Conservation (phyloP, 1,284 basidiomycete genomes). For the Tremellales sp. region DNA sequence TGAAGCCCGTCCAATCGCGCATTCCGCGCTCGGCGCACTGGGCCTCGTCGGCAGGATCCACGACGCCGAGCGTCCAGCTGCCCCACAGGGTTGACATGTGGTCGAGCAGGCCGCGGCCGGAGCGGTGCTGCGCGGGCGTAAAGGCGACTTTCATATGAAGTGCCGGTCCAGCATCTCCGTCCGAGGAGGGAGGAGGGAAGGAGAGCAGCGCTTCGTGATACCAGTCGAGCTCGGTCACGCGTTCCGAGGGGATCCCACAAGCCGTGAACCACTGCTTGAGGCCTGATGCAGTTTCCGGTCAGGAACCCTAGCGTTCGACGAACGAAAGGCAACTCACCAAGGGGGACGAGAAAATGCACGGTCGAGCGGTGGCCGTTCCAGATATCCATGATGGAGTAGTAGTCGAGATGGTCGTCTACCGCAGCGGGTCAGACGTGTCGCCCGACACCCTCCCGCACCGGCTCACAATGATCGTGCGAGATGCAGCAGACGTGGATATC, state of each 20-base stretch:
- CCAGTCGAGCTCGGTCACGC: slow-evolving; percentile 48
- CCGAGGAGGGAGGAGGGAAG: slow-evolving; percentile 17
- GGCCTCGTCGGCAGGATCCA: slow-evolving; percentile 21
- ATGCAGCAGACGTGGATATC: slow-evolving; percentile 44
- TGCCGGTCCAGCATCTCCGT: slow-evolving; percentile 1
- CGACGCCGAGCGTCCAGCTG: slow-evolving; percentile 45
- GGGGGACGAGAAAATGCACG: slow-evolving; percentile 47
- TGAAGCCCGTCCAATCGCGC: slow-evolving; percentile 37
- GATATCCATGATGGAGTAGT: slow-evolving; percentile 45
- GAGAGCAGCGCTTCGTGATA: slow-evolving; percentile 43
- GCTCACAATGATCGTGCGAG: slow-evolving; percentile 48
- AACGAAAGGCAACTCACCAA: slow-evolving; percentile 22
- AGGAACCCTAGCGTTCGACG: background rate
- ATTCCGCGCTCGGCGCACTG: slow-evolving; percentile 10
- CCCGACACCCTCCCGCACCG: background rate
- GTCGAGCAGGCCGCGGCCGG: slow-evolving; percentile 43
- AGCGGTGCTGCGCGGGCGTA: slow-evolving; percentile 48
- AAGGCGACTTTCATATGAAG: slow-evolving; percentile 42
- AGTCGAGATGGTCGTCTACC: slow-evolving; percentile 48
- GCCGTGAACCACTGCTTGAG: slow-evolving; percentile 42
- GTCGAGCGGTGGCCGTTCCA: slow-evolving; percentile 40
- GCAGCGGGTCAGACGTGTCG: background rate
- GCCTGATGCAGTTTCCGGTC: slow-evolving; percentile 15
- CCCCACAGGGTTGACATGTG: slow-evolving; percentile 49
- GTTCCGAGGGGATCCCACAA: slow-evolving; percentile 34